Evolutionary conservation across 2,329 filamentous ascomycete species (phyloP).

Genomic region (Trichoderma sp.): DNA sequence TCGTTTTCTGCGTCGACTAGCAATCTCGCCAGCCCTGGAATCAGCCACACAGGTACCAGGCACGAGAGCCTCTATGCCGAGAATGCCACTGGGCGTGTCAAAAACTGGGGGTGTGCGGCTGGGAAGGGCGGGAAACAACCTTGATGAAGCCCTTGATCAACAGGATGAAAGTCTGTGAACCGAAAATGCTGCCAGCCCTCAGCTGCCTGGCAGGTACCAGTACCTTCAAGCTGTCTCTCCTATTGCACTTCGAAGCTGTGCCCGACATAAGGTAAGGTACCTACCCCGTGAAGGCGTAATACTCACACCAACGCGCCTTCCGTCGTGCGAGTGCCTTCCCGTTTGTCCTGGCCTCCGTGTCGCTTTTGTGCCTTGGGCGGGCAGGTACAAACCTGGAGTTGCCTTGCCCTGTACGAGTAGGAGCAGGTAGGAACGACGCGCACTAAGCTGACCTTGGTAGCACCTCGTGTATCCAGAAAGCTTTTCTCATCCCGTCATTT

Average conservation of each 20-base stretch:
- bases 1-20: no score
- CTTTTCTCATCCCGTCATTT: background rate
- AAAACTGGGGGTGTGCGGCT: conserved; percentile 15
- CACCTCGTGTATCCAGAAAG: background rate
- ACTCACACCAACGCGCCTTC: no score
- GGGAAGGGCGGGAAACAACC: conserved; percentile 3
- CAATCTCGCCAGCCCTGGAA: no score
- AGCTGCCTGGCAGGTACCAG: background rate
- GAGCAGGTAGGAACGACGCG: background rate
- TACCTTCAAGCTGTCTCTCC: no score
- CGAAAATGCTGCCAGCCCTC: background rate
- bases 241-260: no score
- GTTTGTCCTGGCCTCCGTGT: background rate
- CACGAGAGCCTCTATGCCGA: no score
- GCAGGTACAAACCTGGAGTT: no score
- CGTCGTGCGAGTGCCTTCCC: background rate
- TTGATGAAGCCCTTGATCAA: background rate
- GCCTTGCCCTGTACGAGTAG: no score
- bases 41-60: no score
- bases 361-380: background rate
- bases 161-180: background rate
- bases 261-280: no score
- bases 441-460: no score
- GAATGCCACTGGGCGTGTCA: background rate
- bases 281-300: background rate